Percentiles rank a stretch among this genome's conserved stretches.
Evolutionary conservation across 352 stramenopile species (phyloP).

Genomic region (Saprolegnia parasitica): DNA sequence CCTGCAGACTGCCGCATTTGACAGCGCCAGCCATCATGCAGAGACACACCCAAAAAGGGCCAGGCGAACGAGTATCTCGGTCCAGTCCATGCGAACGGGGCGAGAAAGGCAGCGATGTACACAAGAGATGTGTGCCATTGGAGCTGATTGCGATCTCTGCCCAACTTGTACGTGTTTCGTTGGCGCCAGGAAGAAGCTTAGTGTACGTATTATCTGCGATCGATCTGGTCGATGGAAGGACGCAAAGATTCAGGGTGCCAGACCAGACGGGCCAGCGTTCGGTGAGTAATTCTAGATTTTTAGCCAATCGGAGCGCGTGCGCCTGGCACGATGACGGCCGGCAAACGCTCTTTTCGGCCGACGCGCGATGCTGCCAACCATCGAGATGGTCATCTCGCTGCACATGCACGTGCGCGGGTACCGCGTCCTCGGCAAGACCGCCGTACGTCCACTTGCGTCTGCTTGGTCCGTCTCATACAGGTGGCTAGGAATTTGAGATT

Average conservation of each 20-base stretch:
- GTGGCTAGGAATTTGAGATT: slow-evolving; percentile 26
- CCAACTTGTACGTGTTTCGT: too few relatives aligned
- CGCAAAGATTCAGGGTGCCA: slow-evolving; percentile 1
- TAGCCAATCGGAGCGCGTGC: background rate
- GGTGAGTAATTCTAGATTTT: slow-evolving; percentile 12
- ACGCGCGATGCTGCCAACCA: background rate
- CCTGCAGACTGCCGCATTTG: too few relatives aligned
- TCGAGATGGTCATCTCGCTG: slow-evolving; percentile 23
- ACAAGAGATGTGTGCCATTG: too few relatives aligned
- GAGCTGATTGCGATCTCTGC: too few relatives aligned
- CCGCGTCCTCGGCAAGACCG: slow-evolving; percentile 22
- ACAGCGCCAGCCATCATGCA: too few relatives aligned
- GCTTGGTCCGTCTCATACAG: too few relatives aligned
- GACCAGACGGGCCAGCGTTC: background rate
- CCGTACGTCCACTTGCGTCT: background rate
- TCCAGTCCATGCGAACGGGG: too few relatives aligned
- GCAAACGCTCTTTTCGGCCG: background rate
- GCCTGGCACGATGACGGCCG: background rate
- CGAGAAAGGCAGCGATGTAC: too few relatives aligned
- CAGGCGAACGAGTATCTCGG: too few relatives aligned
- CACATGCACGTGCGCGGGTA: slow-evolving; percentile 21
- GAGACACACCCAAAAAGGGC: too few relatives aligned
- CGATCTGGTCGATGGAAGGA: background rate
- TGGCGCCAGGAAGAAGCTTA: too few relatives aligned
- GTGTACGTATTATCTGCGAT: background rate